Percentiles rank a stretch among this genome's conserved stretches.
phyloP scores from a whole-genome alignment of 192 early-diverging fungal species.

The Chytriomyces confervae region DNA sequence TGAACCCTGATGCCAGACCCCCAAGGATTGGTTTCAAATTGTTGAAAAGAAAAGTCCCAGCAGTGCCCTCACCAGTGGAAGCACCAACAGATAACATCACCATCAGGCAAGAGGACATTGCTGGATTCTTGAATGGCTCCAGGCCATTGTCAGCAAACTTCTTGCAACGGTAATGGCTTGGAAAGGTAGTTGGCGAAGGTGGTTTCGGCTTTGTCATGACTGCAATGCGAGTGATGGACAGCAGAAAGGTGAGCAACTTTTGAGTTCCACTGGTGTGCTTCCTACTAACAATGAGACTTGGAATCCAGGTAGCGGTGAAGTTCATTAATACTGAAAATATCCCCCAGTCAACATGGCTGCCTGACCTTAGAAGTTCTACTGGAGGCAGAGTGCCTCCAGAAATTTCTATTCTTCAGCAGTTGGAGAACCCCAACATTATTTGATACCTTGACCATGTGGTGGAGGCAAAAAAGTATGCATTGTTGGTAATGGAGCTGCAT shows the following conservation, averaged over 20 bases:
- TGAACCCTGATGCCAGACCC: not conserved
- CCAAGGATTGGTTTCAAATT: conserved; percentile 16
- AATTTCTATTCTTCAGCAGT: conserved; percentile 39
- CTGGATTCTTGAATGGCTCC: conserved; percentile 18
- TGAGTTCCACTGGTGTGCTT: not conserved
- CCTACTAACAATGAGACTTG: not conserved
- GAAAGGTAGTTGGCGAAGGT: conserved; percentile 54
- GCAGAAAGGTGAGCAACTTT: conserved; percentile 31
- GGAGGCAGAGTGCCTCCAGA: conserved; percentile 41
- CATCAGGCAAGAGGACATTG: conserved; percentile 36
- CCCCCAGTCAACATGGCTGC: conserved; percentile 41
- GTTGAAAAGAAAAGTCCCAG: not conserved
- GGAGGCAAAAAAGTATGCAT: conserved; percentile 46
- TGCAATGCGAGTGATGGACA: conserved; percentile 32
- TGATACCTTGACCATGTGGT: conserved; percentile 50
- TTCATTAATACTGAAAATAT: conserved; percentile 55
- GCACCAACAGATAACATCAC: conserved; percentile 9
- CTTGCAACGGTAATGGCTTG: conserved; percentile 32
- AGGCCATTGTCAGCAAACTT: conserved; percentile 33
- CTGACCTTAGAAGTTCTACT: conserved; percentile 4
- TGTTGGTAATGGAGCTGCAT: conserved; percentile 57
- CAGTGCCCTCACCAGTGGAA: not conserved
- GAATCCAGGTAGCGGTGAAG: conserved; percentile 56
- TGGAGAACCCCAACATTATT: conserved; percentile 57
- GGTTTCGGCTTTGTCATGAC: conserved; percentile 61